Base-by-base conservation (phyloP, 2,329 filamentous ascomycete genomes). In the Endoconidiophora laricicola region DNA sequence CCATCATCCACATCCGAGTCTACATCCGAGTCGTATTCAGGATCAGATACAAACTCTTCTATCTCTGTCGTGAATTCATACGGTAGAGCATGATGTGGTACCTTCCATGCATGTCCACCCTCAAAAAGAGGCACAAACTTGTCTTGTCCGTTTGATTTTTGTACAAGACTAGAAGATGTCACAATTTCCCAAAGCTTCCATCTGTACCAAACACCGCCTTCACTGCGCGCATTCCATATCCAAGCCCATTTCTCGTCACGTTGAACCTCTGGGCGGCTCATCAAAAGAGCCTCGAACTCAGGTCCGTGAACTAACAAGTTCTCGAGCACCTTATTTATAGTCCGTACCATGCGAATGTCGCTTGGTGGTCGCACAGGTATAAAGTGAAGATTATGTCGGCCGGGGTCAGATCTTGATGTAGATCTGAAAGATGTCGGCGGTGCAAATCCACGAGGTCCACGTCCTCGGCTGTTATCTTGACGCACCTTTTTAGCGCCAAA, bases 171-270 rank as follows among this genome's bases (percentile, higher is more conserved):
- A 33, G 29, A 33, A 12, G 44, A 46, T 1, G 83, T 87, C n/a
- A 90, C 69, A 6, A 90, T 73, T 57, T 91, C 80, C 84, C 88
- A 95, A 42, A 96, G 61, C 42, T 86, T 78, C 83, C 86, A 96
- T 41, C 91, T 79, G 63, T 96, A 96, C 74, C 88, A 98, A 14
- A 93, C 76, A 14, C 83, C 90, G 23, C 79, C 87, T 55, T 73
- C 70, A 59, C 80, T 88, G 56, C 80, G 75, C 18, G 87, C 75
- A 62, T 96, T 83, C 81, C 86, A 98, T 4, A 98, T 70, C 84
- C 88, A 98, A 0, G 87, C 83, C 79, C 90, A 96, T 56, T 82
- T 87, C 62, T 94, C 85, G 53, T 94, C 85, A 39, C 73, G 74
- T 61, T 94, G 86, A 1, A 96, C 83, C 49, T 87, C 79, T 0